Conservation (phyloP, 2,329 filamentous ascomycete species). For the Calonectria hawksworthii region DNA sequence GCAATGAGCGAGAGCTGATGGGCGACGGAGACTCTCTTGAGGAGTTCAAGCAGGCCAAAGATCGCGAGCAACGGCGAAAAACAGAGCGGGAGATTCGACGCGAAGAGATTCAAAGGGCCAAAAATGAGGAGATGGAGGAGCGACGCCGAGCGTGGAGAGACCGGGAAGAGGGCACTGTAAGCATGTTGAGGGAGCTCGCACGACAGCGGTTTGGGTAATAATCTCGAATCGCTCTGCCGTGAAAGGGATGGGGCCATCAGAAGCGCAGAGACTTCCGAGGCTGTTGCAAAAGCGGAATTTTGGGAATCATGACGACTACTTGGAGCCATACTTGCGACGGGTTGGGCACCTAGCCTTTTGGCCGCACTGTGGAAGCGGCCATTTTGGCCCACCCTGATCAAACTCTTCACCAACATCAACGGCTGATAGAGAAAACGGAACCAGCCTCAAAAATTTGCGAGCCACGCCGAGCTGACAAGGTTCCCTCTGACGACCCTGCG, state of each 20-base stretch:
- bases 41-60: conserved; percentile 78
- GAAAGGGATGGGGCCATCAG: background rate
- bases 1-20: conserved; percentile 83
- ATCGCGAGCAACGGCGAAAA: conserved; percentile 79
- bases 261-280: background rate
- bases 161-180: conserved; percentile 88
- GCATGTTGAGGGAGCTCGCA: conserved; percentile 83
- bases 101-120: conserved; percentile 84
- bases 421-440: conserved; percentile 7
- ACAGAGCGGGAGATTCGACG: conserved; percentile 85
- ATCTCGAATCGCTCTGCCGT: background rate
- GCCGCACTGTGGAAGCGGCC: conserved; percentile 46
- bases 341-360: conserved; percentile 23
- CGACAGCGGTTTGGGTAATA: conserved; percentile 79
- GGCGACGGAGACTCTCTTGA: conserved; percentile 75
- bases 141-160: conserved; percentile 76
- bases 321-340: background rate
- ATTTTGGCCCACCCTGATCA: conserved; percentile 45
- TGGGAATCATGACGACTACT: background rate
- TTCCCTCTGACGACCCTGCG: background rate
- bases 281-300: background rate
- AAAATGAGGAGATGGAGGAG: conserved; percentile 85
- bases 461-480: background rate
- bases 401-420: conserved; percentile 45
- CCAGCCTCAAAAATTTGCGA: conserved; percentile 17